Evolutionary conservation across 345 rosid genomes (phyloP), one percentile per base, ranked within the genome.

Genomic region (Populus simonii): DNA sequence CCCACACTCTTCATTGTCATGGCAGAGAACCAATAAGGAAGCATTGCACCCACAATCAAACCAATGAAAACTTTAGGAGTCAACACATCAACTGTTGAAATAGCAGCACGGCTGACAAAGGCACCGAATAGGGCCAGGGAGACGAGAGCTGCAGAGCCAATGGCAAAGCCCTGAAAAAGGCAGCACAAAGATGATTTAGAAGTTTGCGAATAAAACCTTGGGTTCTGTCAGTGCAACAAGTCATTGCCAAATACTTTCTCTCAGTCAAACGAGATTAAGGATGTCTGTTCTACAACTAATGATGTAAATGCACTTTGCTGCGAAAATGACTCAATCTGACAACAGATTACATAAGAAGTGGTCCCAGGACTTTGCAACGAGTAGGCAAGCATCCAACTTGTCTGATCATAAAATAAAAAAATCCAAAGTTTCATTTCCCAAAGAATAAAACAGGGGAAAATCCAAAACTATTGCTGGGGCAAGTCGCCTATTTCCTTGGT

Each of bases 1-100:
- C 99, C 99, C 70, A 95, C 99, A 55, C 98, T 92, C 92, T 95
- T 95, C 99, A 93, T 95, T 71, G 99, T 95, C 99, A 95, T 93
- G 72, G 99, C 99, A 76, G 99, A 95, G 87, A 95, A 95, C 99
- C 99, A 95, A 90, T 95, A 95, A 7, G 99, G 99, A 78, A 90
- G 98, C 79, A 72, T 75, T 1, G 79, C 83, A 31, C 83, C 83
- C 68, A 76, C 83, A 31, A 80, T 55, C 73, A 80, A 66, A 66
- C 83, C 83, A 53, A 80, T 76, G 36, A 80, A 80, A 22, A 80
- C 83, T 76, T 80, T 80, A 53, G 83, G 83, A 33, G 83, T 74
- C 76, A 80, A 41, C 45, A 80, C 83, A 55, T 80, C 76, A 15
- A 80, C 83, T n/a, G 39, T 80, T 25, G 76, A 45, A 57, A 80